Evolutionary conservation across 202 grass and related monocot species (phyloP).

Genomic region (Tripidium arundinaceum): DNA sequence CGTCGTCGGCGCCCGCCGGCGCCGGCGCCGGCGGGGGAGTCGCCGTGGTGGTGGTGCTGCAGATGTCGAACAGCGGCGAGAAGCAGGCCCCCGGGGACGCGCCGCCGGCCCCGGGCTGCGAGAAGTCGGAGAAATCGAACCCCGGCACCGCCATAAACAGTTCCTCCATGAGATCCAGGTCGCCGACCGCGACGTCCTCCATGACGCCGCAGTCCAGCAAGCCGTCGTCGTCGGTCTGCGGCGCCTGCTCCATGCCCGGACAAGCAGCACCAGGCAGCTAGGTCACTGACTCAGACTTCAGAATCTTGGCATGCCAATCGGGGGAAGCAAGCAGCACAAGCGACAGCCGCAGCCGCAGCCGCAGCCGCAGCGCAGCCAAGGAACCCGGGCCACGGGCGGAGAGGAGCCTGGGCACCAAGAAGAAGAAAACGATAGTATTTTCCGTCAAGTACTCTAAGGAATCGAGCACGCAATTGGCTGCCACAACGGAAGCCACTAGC

Average conservation of each 20-base stretch:
- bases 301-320: constrained; percentile 10
- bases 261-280: constrained; percentile 4
- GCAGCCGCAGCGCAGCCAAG: neutral
- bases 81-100: constrained; percentile 21
- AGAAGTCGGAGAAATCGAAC: constrained; percentile 48
- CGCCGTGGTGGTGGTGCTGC: constrained; percentile 28
- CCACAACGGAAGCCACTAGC: constrained; percentile 41
- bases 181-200: constrained; percentile 33
- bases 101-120: constrained; percentile 20
- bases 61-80: constrained; percentile 55
- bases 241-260: constrained; percentile 39
- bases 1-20: constrained; percentile 4
- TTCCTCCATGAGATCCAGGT: constrained; percentile 79
- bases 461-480: constrained; percentile 16
- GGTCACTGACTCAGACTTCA: neutral
- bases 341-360: neutral
- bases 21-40: constrained; percentile 10
- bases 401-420: constrained; percentile 16
- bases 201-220: constrained; percentile 4
- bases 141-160: constrained; percentile 39
- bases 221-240: constrained; percentile 7
- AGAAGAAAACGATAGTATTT: neutral
- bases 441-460: constrained; percentile 28
- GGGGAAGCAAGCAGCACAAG: neutral
- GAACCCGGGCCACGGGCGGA: constrained; percentile 16